A percentile compares a stretch with the other conserved stretches of the same genome.
These are phyloP conservation scores for Brassica hybrid DNA, from an alignment of 441 rosid species.

Conservation along the genomic window DNA sequence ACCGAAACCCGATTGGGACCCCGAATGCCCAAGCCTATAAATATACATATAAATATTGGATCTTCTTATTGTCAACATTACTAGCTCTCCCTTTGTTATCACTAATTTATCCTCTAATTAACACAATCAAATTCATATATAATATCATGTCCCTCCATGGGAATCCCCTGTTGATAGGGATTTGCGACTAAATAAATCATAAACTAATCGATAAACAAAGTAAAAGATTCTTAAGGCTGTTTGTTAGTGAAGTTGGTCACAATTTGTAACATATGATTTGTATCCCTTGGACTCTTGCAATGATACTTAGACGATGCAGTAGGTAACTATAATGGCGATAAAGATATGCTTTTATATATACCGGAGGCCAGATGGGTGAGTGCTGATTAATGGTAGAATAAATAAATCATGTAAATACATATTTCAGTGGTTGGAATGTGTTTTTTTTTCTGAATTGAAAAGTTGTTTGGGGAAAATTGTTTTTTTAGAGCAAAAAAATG, in stretches of 20 bases:
- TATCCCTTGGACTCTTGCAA: constrained; percentile 25
- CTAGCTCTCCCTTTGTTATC: neutral
- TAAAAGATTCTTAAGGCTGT: constrained; percentile 9
- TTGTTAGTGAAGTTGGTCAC: constrained; percentile 17
- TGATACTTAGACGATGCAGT: constrained; percentile 1
- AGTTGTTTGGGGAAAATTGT: neutral
- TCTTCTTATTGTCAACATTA: constrained; percentile 4
- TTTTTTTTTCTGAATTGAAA: neutral
- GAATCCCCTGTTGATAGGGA: constrained; percentile 15
- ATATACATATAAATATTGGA: neutral
- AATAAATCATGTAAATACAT: constrained; percentile 18
- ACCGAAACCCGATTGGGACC: too few species aligned
- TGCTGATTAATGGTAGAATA: neutral
- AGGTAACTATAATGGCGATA: constrained; percentile 19
- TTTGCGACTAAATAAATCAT: constrained; percentile 15
- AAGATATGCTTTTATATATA: neutral
- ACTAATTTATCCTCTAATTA: neutral
- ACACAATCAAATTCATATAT: constrained; percentile 6
- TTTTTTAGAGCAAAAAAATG: too few species aligned
- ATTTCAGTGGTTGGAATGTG: constrained; percentile 19
- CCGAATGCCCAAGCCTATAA: too few species aligned
- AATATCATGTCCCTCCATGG: constrained; percentile 1
- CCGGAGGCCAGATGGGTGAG: constrained; percentile 8
- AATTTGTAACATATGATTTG: constrained; percentile 2
- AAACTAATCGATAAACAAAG: neutral